phyloP scores from a whole-genome alignment of 208 protist genomes.

The Porcisia deanei region DNA sequence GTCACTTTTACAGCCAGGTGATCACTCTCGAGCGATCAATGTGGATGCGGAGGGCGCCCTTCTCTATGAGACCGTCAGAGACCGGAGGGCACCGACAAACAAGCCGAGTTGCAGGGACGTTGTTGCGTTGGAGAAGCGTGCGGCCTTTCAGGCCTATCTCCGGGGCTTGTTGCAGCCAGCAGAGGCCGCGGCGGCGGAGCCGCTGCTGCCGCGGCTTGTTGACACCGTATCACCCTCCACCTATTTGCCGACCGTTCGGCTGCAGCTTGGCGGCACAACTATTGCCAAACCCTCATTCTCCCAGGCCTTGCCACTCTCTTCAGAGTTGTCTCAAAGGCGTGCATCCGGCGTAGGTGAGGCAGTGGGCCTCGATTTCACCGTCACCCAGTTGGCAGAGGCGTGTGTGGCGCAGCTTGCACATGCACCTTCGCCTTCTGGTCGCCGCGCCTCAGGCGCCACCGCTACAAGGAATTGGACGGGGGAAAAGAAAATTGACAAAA shows the following conservation, averaged over 20 bases:
- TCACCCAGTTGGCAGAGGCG: not conserved
- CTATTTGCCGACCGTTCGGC: not conserved
- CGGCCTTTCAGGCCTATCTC: not conserved
- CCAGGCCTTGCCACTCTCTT: not conserved
- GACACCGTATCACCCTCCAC: not conserved
- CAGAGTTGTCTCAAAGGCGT: not conserved
- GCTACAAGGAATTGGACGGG: not conserved
- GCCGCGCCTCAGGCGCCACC: not conserved
- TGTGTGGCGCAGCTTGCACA: slow-evolving; percentile 4
- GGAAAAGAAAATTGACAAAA: not conserved
- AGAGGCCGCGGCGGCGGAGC: not conserved
- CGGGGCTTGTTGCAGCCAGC: not conserved
- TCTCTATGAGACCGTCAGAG: not conserved
- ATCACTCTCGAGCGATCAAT: not conserved
- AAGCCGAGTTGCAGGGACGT: not conserved
- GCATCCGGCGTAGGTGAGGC: not conserved
- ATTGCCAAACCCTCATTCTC: not conserved
- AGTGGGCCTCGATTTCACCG: not conserved
- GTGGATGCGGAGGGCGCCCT: not conserved
- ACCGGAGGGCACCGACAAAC: not conserved
- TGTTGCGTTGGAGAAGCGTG: slow-evolving; percentile 4
- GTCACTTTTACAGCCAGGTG: not conserved
- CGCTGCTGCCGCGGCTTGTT: not conserved
- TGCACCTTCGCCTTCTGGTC: not conserved
- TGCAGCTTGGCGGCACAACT: not conserved